Conservation (phyloP, 2,329 filamentous ascomycete genomes). For the Penicillium sp. region DNA sequence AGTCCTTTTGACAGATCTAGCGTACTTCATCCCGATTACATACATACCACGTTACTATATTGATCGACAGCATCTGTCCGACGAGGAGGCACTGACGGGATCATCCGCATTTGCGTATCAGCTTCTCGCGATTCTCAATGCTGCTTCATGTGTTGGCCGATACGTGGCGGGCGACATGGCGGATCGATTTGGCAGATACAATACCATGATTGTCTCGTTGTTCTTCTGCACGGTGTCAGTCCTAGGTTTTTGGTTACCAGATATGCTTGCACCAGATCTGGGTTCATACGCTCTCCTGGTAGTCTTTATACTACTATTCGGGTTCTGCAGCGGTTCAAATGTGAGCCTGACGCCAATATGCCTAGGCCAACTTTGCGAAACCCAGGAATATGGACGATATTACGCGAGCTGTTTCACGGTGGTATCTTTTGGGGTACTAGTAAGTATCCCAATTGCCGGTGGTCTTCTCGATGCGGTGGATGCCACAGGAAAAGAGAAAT, state of each 20-base stretch:
- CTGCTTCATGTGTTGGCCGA: slow-evolving; percentile 54
- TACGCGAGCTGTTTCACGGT: not conserved
- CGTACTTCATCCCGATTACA: not conserved
- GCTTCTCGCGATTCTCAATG: slow-evolving; percentile 1
- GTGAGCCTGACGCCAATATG: not conserved
- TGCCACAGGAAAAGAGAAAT: not conserved
- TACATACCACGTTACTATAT: not conserved
- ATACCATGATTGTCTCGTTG: slow-evolving; percentile 67
- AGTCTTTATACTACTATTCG: not conserved
- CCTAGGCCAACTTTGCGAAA: not conserved
- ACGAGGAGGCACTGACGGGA: not conserved
- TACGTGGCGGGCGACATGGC: slow-evolving; percentile 69
- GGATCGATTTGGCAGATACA: slow-evolving; percentile 72
- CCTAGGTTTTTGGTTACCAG: not conserved
- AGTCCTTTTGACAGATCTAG: not conserved
- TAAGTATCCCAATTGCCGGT: not conserved
- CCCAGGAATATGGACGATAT: not conserved
- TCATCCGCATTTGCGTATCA: slow-evolving; percentile 19
- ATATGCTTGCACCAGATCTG: not conserved
- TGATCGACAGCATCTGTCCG: not conserved
- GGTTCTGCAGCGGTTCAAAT: not conserved
- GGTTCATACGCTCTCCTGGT: not conserved
- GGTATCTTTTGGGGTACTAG: not conserved
- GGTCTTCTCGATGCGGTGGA: not conserved
- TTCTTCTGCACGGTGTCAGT: slow-evolving; percentile 46